Conservation (phyloP, 441 rosid genomes). For the Erodium moschatum region DNA sequence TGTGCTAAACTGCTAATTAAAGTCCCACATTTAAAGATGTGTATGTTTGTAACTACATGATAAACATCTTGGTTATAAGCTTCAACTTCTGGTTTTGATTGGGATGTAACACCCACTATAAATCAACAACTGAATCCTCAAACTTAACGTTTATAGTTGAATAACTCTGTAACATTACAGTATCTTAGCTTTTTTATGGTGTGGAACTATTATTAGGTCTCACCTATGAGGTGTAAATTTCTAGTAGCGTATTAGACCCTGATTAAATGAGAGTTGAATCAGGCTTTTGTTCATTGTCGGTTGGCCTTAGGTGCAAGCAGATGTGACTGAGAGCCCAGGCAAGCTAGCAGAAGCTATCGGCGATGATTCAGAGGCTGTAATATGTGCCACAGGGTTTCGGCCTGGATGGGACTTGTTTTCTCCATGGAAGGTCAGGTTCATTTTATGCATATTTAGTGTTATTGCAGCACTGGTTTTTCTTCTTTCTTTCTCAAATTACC, state of each 20-base stretch:
- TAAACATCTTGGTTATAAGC: no score
- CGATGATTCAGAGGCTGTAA: slow-evolving; percentile 64
- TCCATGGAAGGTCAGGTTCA: slow-evolving; percentile 66
- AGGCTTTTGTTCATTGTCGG: background rate
- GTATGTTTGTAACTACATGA: no score
- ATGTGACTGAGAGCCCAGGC: slow-evolving; percentile 64
- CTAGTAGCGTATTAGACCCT: no score
- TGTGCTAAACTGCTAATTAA: no score
- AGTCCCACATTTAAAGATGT: no score
- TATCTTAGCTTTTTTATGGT: background rate
- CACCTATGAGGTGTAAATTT: background rate
- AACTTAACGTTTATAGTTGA: background rate
- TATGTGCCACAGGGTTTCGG: slow-evolving; percentile 77
- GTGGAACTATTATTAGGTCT: background rate
- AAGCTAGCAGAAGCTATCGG: slow-evolving; percentile 81
- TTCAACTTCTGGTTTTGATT: no score
- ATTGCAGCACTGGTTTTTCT: background rate
- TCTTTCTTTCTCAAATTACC: no score
- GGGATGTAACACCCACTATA: no score
- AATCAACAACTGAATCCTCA: no score
- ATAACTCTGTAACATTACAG: background rate
- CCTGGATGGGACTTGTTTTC: slow-evolving; percentile 69
- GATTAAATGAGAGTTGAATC: no score
- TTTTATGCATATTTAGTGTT: background rate
- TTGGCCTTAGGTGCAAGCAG: slow-evolving; percentile 57